Base-by-base conservation (phyloP, 1,284 basidiomycete species). In the Ustilago loliicola region DNA sequence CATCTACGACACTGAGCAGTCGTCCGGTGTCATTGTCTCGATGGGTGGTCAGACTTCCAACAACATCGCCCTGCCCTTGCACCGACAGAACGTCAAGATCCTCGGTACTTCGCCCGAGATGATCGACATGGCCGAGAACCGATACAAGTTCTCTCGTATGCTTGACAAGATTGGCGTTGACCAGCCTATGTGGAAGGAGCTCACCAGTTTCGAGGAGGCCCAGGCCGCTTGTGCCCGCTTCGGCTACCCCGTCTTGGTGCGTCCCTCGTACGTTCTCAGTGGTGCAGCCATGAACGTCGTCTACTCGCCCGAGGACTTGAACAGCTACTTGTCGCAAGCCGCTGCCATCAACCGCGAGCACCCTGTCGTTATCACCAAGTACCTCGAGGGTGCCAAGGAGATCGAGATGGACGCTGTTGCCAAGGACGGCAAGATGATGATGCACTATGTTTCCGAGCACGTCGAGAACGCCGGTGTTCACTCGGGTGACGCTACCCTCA, bases 261-360 rank as follows among this genome's bases (percentile, higher is more conserved):
- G 96, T 70, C 97, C 96, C 1, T 98, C 97, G 3, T 99, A 99
- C 86, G 96, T 98, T 55, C 91, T 99, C 45, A 98, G 95, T 2
- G 97, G 96, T 72, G 97, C 96, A 1, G 96, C 97, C 32, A 98
- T 99, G 96, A 99, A 99, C 87, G 96, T 98, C 71, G 97, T 98
- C 30, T 98, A 93, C 79, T 96, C 94, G 21, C 90, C 91, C 58
- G 93, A 96, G 86, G 96, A 98, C 86, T 89, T 99, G 38, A 91
- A 91, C 62, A 94, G 91, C 87, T 98, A 98, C 87, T 90, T 99
- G 73, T 93, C 93, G 10, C 95, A 95, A 88, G 96, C 96, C n/a
- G 92, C 96, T 15, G 95, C 94, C 61, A 95, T 99, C 67, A 98
- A 97, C 62, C 92, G 95, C 66, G 96, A 98, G 61, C 93, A 98